phyloP scores from a whole-genome alignment of 441 rosid genomes.

The Populus hybrid region DNA sequence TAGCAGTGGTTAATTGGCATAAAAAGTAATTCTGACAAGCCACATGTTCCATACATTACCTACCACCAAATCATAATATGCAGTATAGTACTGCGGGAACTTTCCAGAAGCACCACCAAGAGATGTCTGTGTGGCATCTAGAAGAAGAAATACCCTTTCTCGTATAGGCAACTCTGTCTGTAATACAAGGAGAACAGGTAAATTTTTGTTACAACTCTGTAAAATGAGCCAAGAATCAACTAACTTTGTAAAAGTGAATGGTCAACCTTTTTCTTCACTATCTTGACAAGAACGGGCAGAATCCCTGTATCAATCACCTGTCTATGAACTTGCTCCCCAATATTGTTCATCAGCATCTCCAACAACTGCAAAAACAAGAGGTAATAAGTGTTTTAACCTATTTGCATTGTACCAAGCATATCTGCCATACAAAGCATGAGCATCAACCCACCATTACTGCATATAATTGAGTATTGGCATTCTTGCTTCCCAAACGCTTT shows the following conservation, averaged over 20 bases:
- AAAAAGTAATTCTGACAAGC: neutral
- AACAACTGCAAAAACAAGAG: constrained; percentile 54
- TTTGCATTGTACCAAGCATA: neutral
- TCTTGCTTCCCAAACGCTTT: constrained; percentile 78
- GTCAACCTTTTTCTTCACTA: constrained; percentile 95
- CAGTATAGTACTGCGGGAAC: constrained; percentile 81
- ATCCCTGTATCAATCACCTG: constrained; percentile 74
- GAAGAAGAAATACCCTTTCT: constrained; percentile 92
- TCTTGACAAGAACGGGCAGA: constrained; percentile 83
- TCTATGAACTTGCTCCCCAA: constrained; percentile 74
- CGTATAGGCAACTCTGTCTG: constrained; percentile 89
- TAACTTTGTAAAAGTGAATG: neutral
- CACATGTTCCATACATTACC: constrained; percentile 30
- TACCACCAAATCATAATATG: constrained; percentile 95
- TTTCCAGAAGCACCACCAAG: constrained; percentile 90
- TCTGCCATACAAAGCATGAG: constrained; percentile 7
- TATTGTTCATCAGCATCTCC: constrained; percentile 97
- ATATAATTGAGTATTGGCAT: constrained; percentile 66
- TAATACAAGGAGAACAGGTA: constrained; percentile 20
- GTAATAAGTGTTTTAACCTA: neutral
- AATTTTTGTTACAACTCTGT: neutral
- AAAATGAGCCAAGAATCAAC: constrained; percentile 7
- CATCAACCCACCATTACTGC: constrained; percentile 67
- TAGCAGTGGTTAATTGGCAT: neutral
- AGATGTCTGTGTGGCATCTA: constrained; percentile 95